Evolutionary conservation across 2,329 filamentous ascomycete genomes (phyloP).

Genomic region (Aspergillus aculeatus): DNA sequence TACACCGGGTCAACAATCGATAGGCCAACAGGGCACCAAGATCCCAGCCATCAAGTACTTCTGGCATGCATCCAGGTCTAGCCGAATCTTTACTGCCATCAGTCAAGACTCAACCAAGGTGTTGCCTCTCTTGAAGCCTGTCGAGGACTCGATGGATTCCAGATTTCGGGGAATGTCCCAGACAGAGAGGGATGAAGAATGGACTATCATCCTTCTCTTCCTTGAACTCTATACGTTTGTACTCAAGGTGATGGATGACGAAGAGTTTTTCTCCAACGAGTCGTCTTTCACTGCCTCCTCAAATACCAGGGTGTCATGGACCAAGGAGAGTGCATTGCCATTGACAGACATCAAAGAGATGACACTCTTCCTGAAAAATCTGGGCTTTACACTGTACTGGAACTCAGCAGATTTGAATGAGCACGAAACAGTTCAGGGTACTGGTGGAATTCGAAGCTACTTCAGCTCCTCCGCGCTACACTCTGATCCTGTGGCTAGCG

Average conservation of each 20-base stretch:
- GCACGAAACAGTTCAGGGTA: constrained; percentile 37
- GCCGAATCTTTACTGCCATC: constrained; percentile 58
- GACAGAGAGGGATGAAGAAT: constrained; percentile 63
- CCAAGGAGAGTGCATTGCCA: constrained; percentile 65
- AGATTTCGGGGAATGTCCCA: constrained; percentile 24
- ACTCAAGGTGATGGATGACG: constrained; percentile 88
- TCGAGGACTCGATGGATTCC: constrained; percentile 42
- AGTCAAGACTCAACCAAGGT: constrained; percentile 58
- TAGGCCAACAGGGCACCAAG: constrained; percentile 32
- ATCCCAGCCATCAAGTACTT: constrained; percentile 77
- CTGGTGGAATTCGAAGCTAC: constrained; percentile 48
- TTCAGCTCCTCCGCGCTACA: constrained; percentile 36
- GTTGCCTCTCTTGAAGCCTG: constrained; percentile 55
- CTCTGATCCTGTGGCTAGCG: constrained; percentile 23
- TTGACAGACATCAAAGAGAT: constrained; percentile 70
- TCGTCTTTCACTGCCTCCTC: constrained; percentile 45
- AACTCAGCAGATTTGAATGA: constrained; percentile 66
- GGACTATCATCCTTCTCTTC: constrained; percentile 86
- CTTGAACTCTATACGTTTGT: constrained; percentile 93
- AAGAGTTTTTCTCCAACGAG: constrained; percentile 78
- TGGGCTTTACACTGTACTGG: constrained; percentile 87
- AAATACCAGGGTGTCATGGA: constrained; percentile 55
- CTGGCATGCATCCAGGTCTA: constrained; percentile 67
- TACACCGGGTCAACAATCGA: constrained; percentile 34
- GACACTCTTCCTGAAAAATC: constrained; percentile 81